These are phyloP conservation scores for Odontarrhena argentea DNA, from an alignment of 345 rosid species.

Conservation along the genomic window DNA sequence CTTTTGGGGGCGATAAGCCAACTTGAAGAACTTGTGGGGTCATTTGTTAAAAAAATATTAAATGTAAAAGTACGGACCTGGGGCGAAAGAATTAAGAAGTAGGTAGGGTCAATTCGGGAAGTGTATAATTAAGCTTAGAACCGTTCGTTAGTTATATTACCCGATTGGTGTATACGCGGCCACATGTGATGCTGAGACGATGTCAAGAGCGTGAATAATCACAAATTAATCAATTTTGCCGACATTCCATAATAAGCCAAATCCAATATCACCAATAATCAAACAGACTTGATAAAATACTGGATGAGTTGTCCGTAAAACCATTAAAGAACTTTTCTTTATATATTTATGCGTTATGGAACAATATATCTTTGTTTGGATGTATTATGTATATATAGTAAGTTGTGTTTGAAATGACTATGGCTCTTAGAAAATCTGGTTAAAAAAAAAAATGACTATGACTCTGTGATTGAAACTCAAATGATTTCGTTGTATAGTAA, in stretches of 20 bases:
- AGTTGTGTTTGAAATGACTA: too few relatives aligned
- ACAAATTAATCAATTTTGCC: constrained; percentile 27
- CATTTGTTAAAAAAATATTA: background rate
- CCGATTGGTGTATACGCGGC: constrained; percentile 25
- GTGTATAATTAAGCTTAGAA: background rate
- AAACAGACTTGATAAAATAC: background rate
- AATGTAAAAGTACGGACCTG: background rate
- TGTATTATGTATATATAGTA: too few relatives aligned
- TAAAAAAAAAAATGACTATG: too few relatives aligned
- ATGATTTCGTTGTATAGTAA: too few relatives aligned
- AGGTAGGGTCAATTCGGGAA: constrained; percentile 1
- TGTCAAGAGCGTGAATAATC: background rate
- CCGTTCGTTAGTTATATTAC: constrained; percentile 20
- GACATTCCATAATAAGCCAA: background rate
- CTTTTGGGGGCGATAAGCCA: background rate
- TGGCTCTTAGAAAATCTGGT: too few relatives aligned
- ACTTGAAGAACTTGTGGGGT: constrained; percentile 3
- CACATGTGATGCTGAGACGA: constrained; percentile 17
- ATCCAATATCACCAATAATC: background rate
- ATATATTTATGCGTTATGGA: too few relatives aligned
- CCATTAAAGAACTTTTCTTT: too few relatives aligned
- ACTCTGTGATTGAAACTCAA: too few relatives aligned
- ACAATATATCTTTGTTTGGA: too few relatives aligned
- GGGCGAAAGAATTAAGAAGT: background rate
- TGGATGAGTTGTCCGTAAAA: too few relatives aligned